These are phyloP conservation scores for Tuber calosporum DNA, from an alignment of 495 filamentous ascomycete genomes.

Conservation along the genomic window DNA sequence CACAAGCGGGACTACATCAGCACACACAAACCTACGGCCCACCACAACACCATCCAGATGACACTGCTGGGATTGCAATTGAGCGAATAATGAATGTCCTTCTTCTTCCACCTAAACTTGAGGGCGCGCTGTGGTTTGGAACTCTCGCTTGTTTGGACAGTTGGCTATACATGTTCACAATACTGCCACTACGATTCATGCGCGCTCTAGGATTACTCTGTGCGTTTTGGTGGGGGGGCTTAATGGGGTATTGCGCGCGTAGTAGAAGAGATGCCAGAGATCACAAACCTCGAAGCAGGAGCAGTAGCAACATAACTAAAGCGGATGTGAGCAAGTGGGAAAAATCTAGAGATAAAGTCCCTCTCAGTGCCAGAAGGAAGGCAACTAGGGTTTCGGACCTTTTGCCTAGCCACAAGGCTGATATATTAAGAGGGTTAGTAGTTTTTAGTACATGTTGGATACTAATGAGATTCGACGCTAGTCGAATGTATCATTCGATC, in stretches of 20 bases:
- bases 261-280: conserved; percentile 12
- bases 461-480: conserved; percentile 89
- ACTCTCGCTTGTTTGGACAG: conserved; percentile 84
- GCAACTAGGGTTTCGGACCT: conserved; percentile 73
- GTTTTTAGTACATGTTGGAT: conserved; percentile 75
- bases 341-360: conserved; percentile 28
- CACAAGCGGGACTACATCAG: conserved; percentile 10
- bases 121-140: conserved; percentile 79
- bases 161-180: conserved; percentile 96
- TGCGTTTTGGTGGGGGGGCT: conserved; percentile 46
- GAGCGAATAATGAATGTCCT: conserved; percentile 89
- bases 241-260: conserved; percentile 18
- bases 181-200: conserved; percentile 82
- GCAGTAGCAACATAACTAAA: conserved; percentile 14
- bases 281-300: conserved; percentile 34
- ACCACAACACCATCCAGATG: conserved; percentile 66
- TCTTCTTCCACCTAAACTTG: conserved; percentile 70
- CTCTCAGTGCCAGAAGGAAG: conserved; percentile 54
- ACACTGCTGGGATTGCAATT: conserved; percentile 92
- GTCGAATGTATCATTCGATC: conserved; percentile 97
- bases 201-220: conserved; percentile 70
- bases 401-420: conserved; percentile 83
- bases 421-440: conserved; percentile 80
- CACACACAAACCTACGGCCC: conserved; percentile 16
- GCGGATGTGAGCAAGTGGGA: conserved; percentile 12